Conservation (phyloP, 176 grass and related monocot species). For the Aegilops longissima region DNA sequence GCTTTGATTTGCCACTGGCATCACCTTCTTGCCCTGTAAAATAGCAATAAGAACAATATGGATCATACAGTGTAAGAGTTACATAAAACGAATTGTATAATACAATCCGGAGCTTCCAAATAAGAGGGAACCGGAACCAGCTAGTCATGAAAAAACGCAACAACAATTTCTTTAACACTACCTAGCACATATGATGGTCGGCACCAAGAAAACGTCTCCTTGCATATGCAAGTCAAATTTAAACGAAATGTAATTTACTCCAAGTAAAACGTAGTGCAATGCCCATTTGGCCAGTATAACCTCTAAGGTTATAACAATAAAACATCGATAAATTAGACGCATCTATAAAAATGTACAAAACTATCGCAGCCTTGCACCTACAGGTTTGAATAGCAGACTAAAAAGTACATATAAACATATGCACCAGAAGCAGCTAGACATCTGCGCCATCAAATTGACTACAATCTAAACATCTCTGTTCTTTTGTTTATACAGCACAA, state of each 20-base stretch:
- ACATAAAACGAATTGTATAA: background rate
- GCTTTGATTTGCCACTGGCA: constrained; percentile 62
- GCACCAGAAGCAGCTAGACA: constrained; percentile 1
- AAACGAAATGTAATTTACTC: background rate
- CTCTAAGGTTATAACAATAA: background rate
- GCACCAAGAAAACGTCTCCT: background rate
- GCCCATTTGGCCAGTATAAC: background rate
- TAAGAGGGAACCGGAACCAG: background rate
- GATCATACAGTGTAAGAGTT: background rate
- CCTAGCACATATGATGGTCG: background rate
- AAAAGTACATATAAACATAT: background rate
- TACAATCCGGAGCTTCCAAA: background rate
- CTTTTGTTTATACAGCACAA: background rate
- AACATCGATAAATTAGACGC: too few species aligned
- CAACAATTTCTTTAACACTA: background rate
- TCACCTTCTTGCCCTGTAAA: constrained; percentile 48
- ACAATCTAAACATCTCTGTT: too few species aligned
- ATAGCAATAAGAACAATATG: background rate
- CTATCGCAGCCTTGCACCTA: background rate
- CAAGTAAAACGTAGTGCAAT: background rate
- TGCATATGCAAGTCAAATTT: background rate
- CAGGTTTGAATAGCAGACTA: background rate
- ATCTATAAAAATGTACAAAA: too few species aligned
- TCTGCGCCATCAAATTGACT: too few species aligned
- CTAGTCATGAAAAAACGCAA: background rate